Conservation (phyloP, 176 grass and related monocot genomes). For the Avena eriantha region DNA sequence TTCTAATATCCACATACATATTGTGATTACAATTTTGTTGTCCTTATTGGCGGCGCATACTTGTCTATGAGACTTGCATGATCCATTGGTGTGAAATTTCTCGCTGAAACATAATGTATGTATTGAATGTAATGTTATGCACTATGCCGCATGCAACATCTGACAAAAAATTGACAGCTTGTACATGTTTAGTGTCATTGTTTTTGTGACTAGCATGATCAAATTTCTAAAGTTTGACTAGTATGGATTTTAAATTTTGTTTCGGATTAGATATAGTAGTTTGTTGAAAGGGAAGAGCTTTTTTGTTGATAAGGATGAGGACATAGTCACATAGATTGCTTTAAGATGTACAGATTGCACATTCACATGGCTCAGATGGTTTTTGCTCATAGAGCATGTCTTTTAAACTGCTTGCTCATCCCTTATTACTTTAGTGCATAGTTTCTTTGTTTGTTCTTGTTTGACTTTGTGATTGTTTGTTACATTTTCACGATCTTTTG, state of each 20-base stretch:
- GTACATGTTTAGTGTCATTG: not conserved
- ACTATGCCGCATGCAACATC: constrained; percentile 1
- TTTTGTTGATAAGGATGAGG: constrained; percentile 22
- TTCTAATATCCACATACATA: constrained; percentile 25
- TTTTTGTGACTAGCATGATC: not conserved
- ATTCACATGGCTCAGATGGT: not conserved
- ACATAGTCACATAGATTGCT: not conserved
- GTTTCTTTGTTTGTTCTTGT: constrained; percentile 16
- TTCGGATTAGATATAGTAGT: not conserved
- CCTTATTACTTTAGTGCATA: constrained; percentile 28
- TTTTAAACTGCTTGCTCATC: constrained; percentile 17
- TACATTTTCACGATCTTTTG: constrained; percentile 39
- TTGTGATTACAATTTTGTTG: not conserved
- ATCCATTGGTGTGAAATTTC: not conserved
- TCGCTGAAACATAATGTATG: not conserved
- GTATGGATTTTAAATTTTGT: not conserved
- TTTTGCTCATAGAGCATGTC: not conserved
- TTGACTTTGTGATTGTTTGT: constrained; percentile 39
- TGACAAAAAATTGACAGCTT: not conserved
- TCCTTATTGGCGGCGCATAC: not conserved
- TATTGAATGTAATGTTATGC: constrained; percentile 1
- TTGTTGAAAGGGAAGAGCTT: constrained; percentile 15
- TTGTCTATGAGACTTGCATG: not conserved
- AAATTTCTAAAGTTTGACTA: constrained; percentile 5
- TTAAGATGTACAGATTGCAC: constrained; percentile 3